Conservation (phyloP, 805 yeast species). For the Sugiyamaella valdiviana region DNA sequence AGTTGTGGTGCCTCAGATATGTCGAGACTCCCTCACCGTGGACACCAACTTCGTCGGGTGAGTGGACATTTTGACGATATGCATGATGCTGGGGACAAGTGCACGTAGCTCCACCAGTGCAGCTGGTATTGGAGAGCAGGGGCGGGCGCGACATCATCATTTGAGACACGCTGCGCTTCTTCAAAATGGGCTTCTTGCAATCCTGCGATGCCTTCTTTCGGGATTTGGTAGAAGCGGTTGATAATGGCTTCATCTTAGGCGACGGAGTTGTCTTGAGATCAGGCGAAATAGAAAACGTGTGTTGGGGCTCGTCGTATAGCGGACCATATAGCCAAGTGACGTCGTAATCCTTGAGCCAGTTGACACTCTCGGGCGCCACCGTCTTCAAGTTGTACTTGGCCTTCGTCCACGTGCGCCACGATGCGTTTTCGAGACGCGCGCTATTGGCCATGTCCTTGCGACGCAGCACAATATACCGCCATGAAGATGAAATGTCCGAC, state of each 20-base stretch:
- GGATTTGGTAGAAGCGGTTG: background rate
- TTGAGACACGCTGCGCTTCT: slow-evolving; percentile 80
- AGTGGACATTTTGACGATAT: background rate
- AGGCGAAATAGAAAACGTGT: slow-evolving; percentile 15
- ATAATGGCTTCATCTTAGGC: slow-evolving; percentile 10
- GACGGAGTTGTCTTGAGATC: slow-evolving; percentile 7
- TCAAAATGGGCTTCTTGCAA: slow-evolving; percentile 66
- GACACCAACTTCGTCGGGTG: background rate
- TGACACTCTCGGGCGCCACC: slow-evolving; percentile 82
- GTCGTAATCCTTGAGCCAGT: slow-evolving; percentile 96
- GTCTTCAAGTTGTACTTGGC: slow-evolving; percentile 60
- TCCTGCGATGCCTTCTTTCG: background rate
- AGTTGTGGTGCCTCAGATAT: slow-evolving; percentile 36
- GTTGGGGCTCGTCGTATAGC: slow-evolving; percentile 40
- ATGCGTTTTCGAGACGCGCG: slow-evolving; percentile 74
- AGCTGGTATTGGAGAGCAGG: slow-evolving; percentile 9
- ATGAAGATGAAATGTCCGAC: slow-evolving; percentile 82
- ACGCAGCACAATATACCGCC: slow-evolving; percentile 85
- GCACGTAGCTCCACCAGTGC: slow-evolving; percentile 13
- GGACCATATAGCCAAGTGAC: slow-evolving; percentile 99
- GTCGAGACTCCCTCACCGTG: slow-evolving; percentile 14
- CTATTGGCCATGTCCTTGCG: slow-evolving; percentile 79
- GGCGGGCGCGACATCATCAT: slow-evolving; percentile 46
- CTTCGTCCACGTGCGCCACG: slow-evolving; percentile 96
- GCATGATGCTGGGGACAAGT: slow-evolving; percentile 4